Evolutionary conservation across 2,329 filamentous ascomycete genomes (phyloP).

Genomic region (Fusarium staphyleae): DNA sequence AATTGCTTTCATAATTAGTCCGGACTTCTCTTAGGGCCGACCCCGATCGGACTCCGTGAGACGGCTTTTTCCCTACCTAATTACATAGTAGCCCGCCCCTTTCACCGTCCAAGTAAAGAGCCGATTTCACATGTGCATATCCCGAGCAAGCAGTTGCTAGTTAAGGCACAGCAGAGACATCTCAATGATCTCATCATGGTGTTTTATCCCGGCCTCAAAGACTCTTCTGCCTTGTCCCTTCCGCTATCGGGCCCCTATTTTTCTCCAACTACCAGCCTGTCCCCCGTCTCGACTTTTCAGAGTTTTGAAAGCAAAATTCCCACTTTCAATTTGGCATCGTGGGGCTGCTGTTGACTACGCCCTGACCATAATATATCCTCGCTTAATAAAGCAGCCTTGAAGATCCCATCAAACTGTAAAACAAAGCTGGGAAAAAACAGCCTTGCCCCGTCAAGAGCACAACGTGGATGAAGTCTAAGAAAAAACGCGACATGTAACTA

Average conservation of each 20-base stretch:
- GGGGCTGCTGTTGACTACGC: too few relatives aligned
- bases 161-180: constrained; percentile 3
- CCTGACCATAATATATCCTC: neutral
- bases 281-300: neutral
- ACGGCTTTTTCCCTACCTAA: constrained; percentile 8
- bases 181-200: constrained; percentile 20
- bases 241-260: constrained; percentile 9
- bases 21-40: constrained; percentile 40
- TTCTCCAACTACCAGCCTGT: constrained; percentile 1
- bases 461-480: neutral
- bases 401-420: neutral
- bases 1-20: constrained; percentile 3
- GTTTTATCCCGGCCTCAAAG: neutral
- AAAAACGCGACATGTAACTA: too few relatives aligned
- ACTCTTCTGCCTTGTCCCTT: too few relatives aligned
- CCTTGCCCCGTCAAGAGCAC: neutral
- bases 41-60: constrained; percentile 39
- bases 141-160: too few relatives aligned
- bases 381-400: neutral
- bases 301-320: neutral
- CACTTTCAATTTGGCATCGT: constrained; percentile 27
- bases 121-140: neutral
- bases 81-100: too few relatives aligned
- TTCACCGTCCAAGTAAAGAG: too few relatives aligned
- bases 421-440: neutral